Conservation (phyloP, 2,329 filamentous ascomycete species). For the Colletotrichum sojae region DNA sequence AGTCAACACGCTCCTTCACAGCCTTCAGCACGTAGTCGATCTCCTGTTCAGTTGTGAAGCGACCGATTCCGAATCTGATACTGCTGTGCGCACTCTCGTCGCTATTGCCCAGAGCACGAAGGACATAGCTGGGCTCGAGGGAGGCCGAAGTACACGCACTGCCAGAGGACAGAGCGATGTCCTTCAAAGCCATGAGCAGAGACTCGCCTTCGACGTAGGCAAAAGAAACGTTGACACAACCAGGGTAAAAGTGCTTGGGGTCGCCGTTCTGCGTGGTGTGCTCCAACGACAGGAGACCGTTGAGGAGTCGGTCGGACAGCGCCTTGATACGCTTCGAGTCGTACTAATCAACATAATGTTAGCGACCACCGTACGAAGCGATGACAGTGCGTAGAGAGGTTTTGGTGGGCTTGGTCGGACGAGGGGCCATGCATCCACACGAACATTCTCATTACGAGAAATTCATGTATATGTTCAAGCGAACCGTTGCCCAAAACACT, state of each 20-base stretch:
- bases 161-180: conserved; percentile 96
- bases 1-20: conserved; percentile 89
- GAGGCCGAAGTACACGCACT: conserved; percentile 98
- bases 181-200: conserved; percentile 97
- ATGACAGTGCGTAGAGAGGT: neutral
- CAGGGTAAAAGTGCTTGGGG: conserved; percentile 86
- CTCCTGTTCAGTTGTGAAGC: conserved; percentile 94
- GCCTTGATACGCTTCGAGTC: conserved; percentile 87
- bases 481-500: conserved; percentile 77
- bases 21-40: conserved; percentile 98
- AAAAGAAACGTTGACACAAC: conserved; percentile 98
- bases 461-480: conserved; percentile 89
- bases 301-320: conserved; percentile 86
- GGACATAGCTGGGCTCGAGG: conserved; percentile 94
- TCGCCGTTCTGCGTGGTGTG: conserved; percentile 95
- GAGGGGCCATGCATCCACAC: conserved; percentile 77
- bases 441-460: conserved; percentile 77
- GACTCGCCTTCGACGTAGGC: conserved; percentile 99
- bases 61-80: conserved; percentile 96
- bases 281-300: conserved; percentile 88
- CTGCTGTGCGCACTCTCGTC: conserved; percentile 98
- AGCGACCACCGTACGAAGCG: conserved; percentile 11
- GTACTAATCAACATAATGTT: conserved; percentile 72
- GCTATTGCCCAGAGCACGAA: conserved; percentile 93
- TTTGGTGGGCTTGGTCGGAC: conserved; percentile 64